These are phyloP conservation scores for Cucurbita maxima DNA, from an alignment of 306 rosid genomes.

Conservation along the genomic window DNA sequence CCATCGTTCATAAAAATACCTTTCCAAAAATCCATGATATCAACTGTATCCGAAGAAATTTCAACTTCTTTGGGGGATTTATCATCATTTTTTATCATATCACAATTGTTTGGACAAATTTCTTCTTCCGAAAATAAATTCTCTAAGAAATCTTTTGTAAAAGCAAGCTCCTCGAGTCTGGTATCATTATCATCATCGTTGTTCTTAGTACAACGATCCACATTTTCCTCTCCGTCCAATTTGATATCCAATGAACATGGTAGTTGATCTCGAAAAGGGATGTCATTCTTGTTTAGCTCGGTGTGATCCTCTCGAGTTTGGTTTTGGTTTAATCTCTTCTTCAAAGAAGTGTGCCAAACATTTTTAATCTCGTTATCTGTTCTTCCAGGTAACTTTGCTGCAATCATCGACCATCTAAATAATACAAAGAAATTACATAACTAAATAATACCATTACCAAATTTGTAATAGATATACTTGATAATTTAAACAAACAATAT, in stretches of 20 bases:
- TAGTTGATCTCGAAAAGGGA: not conserved
- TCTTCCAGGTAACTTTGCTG: constrained; percentile 67
- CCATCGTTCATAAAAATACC: constrained; percentile 33
- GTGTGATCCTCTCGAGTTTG: not conserved
- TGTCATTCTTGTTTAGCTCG: not conserved
- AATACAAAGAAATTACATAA: not conserved
- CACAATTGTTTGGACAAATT: constrained; percentile 16
- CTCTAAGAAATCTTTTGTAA: constrained; percentile 14
- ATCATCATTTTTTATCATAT: not conserved
- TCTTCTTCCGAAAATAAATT: constrained; percentile 62
- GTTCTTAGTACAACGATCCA: not conserved
- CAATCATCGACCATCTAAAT: constrained; percentile 73
- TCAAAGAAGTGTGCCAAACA: constrained; percentile 86
- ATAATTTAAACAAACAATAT: not conserved
- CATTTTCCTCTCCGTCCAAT: not conserved
- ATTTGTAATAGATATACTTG: not conserved
- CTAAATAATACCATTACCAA: not conserved
- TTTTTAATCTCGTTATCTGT: constrained; percentile 86
- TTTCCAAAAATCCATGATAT: constrained; percentile 52
- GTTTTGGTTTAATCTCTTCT: constrained; percentile 43
- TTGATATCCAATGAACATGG: constrained; percentile 16
- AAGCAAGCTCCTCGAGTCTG: constrained; percentile 4
- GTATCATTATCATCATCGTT: not conserved
- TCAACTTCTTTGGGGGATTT: not conserved
- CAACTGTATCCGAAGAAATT: constrained; percentile 9